phyloP scores from a whole-genome alignment of 2,329 filamentous ascomycete species.

The Penicillium sp. region DNA sequence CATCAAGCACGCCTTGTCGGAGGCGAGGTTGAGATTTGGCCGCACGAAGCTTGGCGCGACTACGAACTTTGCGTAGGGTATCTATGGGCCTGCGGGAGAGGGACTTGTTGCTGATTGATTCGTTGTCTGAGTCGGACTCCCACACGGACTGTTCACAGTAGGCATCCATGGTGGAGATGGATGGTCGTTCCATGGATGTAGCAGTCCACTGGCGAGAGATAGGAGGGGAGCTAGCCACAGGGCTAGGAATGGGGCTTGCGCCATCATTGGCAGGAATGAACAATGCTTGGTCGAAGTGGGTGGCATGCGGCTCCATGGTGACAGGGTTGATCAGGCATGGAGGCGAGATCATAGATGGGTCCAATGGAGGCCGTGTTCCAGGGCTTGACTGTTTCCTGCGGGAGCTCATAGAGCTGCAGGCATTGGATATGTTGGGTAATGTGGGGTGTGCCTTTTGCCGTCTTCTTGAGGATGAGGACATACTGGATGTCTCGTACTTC shows the following conservation, averaged over 20 bases:
- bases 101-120: conserved; percentile 36
- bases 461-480: conserved; percentile 29
- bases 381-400: conserved; percentile 27
- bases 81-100: conserved; percentile 40
- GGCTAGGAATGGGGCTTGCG: conserved; percentile 39
- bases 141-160: conserved; percentile 41
- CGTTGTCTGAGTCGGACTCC: conserved; percentile 42
- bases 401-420: conserved; percentile 18
- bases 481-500: conserved; percentile 24
- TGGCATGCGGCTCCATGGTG: conserved; percentile 40
- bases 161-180: conserved; percentile 35
- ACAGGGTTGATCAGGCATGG: conserved; percentile 40
- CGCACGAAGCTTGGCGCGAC: conserved; percentile 39
- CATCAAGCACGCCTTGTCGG: conserved; percentile 24
- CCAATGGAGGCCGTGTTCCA: conserved; percentile 31
- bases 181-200: conserved; percentile 34
- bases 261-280: conserved; percentile 42
- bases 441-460: conserved; percentile 35
- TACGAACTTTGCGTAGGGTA: conserved; percentile 42
- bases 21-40: conserved; percentile 40
- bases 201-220: conserved; percentile 31
- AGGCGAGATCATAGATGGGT: conserved; percentile 42
- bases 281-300: conserved; percentile 42
- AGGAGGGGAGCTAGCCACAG: conserved; percentile 30
- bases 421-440: conserved; percentile 30